Evolutionary conservation across 2,329 filamentous ascomycete species (phyloP).

Genomic region (Dendryphion nanum): DNA sequence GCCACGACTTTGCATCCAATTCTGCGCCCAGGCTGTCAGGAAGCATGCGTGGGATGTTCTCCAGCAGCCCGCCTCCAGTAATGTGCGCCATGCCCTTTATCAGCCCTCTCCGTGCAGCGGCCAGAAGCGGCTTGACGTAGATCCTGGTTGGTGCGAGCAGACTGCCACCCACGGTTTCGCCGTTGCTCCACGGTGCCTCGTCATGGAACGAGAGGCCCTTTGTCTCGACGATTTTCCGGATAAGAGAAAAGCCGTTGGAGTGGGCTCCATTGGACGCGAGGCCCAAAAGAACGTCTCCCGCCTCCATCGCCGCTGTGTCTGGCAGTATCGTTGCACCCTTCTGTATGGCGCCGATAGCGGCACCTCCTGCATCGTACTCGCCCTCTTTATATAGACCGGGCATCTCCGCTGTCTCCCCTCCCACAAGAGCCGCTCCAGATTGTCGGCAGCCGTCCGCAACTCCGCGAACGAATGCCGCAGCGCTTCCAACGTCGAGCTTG

Average conservation of each 20-base stretch:
- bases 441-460: constrained; percentile 85
- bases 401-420: constrained; percentile 98
- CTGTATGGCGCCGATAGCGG: constrained; percentile 80
- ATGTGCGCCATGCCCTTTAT: constrained; percentile 96
- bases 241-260: constrained; percentile 97
- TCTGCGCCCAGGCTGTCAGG: constrained; percentile 74
- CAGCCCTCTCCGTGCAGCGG: constrained; percentile 58
- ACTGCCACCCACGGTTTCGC: constrained; percentile 66
- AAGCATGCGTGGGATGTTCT: constrained; percentile 94
- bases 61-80: constrained; percentile 86
- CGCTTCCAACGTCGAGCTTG: constrained; percentile 73
- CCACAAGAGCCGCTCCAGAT: constrained; percentile 86
- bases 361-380: constrained; percentile 91
- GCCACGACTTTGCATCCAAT: constrained; percentile 75
- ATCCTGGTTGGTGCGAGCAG: constrained; percentile 89
- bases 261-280: constrained; percentile 84
- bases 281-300: constrained; percentile 83
- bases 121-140: constrained; percentile 81
- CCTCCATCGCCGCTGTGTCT: constrained; percentile 69
- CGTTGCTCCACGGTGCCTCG: constrained; percentile 70
- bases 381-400: constrained; percentile 86
- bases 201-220: constrained; percentile 70
- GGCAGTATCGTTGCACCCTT: constrained; percentile 68
- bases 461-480: constrained; percentile 84
- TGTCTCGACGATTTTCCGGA: constrained; percentile 79